Percentiles rank a stretch among this genome's conserved stretches.
Evolutionary conservation across 1,284 basidiomycete genomes (phyloP).

Genomic region (Leccinum idahoense): DNA sequence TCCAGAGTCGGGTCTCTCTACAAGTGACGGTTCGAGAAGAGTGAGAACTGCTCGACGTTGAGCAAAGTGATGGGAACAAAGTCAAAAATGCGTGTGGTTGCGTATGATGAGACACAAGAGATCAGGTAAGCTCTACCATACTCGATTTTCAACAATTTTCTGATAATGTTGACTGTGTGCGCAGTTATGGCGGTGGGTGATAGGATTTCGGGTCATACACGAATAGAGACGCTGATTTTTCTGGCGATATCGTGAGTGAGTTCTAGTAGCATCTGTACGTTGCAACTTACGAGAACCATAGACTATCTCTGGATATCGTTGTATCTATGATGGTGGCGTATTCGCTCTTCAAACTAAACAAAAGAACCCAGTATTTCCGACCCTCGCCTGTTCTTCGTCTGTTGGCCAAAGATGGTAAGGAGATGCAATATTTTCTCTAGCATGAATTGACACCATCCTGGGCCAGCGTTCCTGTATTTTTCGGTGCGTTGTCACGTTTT

Average conservation of each 20-base stretch:
- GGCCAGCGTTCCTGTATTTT: conserved; percentile 1
- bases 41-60: background rate
- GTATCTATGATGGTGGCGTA: background rate
- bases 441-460: background rate
- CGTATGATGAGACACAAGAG: background rate
- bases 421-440: background rate
- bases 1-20: background rate
- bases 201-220: background rate
- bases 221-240: background rate
- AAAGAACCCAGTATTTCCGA: background rate
- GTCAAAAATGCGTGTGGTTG: background rate
- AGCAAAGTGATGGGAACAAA: background rate
- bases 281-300: background rate
- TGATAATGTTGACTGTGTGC: background rate
- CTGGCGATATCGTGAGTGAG: background rate
- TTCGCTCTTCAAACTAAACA: background rate
- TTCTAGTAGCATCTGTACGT: background rate
- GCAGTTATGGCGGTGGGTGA: background rate
- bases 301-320: background rate
- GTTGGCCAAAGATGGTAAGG: conserved; percentile 2
- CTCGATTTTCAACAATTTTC: background rate
- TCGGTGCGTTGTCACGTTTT: background rate
- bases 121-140: background rate
- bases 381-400: background rate
- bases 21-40: background rate